Evolutionary conservation across 129 eudicot species (phyloP).

Genomic region (Apium graveolens): DNA sequence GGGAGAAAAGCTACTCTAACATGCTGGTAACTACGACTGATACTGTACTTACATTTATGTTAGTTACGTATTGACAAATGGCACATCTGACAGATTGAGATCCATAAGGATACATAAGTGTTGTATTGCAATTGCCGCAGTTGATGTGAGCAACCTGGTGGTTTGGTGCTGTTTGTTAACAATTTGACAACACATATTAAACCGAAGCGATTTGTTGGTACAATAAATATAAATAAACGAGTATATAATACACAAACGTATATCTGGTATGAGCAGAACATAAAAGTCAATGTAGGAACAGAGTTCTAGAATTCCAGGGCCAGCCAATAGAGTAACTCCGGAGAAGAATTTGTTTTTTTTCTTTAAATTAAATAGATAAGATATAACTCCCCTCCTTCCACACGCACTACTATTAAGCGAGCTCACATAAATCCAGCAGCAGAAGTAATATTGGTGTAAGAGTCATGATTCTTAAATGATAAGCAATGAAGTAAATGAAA

Average conservation of each 20-base stretch:
- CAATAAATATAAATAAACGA: neutral
- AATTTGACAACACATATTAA: slow-evolving; percentile 8
- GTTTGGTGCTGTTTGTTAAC: slow-evolving; percentile 29
- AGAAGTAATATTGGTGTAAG: neutral
- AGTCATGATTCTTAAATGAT: neutral
- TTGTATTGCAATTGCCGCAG: slow-evolving; percentile 67
- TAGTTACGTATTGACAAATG: slow-evolving; percentile 67
- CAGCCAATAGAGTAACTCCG: neutral
- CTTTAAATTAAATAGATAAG: neutral
- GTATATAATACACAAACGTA: neutral
- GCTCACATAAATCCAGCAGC: neutral
- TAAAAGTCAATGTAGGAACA: neutral
- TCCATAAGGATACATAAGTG: slow-evolving; percentile 74
- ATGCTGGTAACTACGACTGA: neutral
- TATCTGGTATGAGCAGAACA: neutral
- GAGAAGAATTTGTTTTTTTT: neutral
- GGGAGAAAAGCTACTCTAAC: neutral
- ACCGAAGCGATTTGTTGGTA: slow-evolving; percentile 2
- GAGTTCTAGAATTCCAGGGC: neutral
- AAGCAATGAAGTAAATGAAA: neutral
- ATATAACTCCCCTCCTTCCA: neutral
- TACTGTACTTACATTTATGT: slow-evolving; percentile 53
- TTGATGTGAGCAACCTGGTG: slow-evolving; percentile 63
- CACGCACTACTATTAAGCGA: neutral
- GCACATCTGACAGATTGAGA: slow-evolving; percentile 89